Evolutionary conservation across 163 green algal genomes (phyloP).

Genomic region (Chloromonas sp.): DNA sequence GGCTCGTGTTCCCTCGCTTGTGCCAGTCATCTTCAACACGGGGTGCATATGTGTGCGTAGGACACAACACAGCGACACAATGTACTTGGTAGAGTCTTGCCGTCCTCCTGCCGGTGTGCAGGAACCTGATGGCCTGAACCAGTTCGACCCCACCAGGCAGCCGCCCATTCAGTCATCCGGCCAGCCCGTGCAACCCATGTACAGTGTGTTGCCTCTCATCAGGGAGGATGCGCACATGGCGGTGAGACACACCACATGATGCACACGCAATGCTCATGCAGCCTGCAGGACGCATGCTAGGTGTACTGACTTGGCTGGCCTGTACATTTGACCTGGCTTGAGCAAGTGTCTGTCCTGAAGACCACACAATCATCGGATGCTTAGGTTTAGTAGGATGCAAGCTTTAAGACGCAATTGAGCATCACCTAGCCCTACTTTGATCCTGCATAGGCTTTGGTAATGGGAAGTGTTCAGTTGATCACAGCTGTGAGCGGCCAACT

Average conservation of each 20-base stretch:
- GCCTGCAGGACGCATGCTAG: neutral
- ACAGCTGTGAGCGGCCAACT: neutral
- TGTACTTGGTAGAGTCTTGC: too few species aligned
- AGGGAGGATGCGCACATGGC: slow-evolving; percentile 1
- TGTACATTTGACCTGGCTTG: neutral
- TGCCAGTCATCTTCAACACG: neutral
- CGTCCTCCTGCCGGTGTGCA: too few species aligned
- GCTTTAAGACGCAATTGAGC: neutral
- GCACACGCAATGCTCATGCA: neutral
- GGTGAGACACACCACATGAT: neutral
- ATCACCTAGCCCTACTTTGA: neutral
- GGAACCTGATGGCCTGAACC: too few species aligned
- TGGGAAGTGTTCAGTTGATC: neutral
- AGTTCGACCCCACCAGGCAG: neutral
- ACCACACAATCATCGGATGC: too few species aligned
- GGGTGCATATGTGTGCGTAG: too few species aligned
- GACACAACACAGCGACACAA: too few species aligned
- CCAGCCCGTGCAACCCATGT: neutral
- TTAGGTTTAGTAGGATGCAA: too few species aligned
- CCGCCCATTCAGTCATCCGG: neutral
- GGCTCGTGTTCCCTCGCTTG: neutral
- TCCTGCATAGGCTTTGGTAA: neutral
- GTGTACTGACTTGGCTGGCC: neutral
- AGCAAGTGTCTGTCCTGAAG: too few species aligned
- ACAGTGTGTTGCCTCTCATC: neutral